Conservation (phyloP, 2,329 filamentous ascomycete genomes). For the Ceratocystis huliohia region DNA sequence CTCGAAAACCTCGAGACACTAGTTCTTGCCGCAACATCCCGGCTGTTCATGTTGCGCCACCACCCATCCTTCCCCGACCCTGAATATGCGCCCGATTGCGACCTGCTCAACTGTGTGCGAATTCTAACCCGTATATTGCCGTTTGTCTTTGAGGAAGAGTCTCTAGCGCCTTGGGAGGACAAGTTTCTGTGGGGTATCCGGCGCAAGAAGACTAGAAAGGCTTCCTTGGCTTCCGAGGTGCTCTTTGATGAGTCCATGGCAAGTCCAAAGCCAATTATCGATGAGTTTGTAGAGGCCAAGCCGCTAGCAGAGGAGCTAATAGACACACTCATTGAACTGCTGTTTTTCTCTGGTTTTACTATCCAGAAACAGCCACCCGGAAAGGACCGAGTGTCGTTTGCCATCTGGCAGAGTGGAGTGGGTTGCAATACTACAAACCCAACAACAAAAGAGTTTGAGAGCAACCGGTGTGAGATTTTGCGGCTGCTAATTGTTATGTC, state of each 20-base stretch:
- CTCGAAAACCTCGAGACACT: constrained; percentile 83
- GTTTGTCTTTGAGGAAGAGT: constrained; percentile 81
- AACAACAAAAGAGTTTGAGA: constrained; percentile 85
- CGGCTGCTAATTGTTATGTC: constrained; percentile 73
- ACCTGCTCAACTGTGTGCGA: constrained; percentile 90
- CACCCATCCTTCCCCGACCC: constrained; percentile 83
- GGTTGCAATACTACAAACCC: constrained; percentile 83
- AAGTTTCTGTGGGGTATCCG: constrained; percentile 80
- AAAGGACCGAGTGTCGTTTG: constrained; percentile 73
- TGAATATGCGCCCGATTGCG: constrained; percentile 69
- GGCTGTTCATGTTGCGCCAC: constrained; percentile 68
- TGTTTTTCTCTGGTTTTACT: constrained; percentile 87
- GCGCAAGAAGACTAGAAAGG: constrained; percentile 56
- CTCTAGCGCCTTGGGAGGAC: constrained; percentile 74
- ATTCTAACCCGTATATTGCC: constrained; percentile 81
- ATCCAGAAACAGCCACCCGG: constrained; percentile 58
- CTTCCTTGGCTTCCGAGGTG: constrained; percentile 57
- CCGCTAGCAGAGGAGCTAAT: constrained; percentile 87
- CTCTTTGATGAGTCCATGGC: constrained; percentile 66
- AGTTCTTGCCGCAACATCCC: constrained; percentile 68
- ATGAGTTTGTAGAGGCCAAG: constrained; percentile 68
- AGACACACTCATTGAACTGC: constrained; percentile 73
- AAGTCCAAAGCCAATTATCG: constrained; percentile 32
- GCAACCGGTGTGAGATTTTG: constrained; percentile 80
- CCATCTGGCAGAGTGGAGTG: constrained; percentile 96